A percentile compares a stretch with the other conserved stretches of the same genome.
Evolutionary conservation across 345 rosid genomes (phyloP).

Genomic region (Dimocarpus longan): DNA sequence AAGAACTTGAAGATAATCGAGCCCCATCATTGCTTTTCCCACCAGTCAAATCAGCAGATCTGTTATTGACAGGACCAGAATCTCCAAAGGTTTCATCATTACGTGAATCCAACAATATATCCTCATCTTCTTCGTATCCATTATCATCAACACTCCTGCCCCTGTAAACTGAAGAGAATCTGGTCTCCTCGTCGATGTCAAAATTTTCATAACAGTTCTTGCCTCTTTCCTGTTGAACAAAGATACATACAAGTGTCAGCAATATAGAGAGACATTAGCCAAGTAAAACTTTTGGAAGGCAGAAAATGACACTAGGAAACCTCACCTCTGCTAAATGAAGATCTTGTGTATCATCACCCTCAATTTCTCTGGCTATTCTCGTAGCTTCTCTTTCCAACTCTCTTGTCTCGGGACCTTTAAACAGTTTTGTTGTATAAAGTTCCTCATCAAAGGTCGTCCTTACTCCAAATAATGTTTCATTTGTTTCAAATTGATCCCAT

Average conservation of each 20-base stretch:
- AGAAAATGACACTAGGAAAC: conserved; percentile 19
- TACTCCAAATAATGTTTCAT: conserved; percentile 78
- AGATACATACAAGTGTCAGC: conserved; percentile 20
- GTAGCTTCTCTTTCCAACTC: conserved; percentile 75
- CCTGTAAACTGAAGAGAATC: conserved; percentile 77
- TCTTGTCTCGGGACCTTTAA: conserved; percentile 60
- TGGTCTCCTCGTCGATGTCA: conserved; percentile 81
- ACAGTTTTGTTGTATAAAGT: conserved; percentile 84
- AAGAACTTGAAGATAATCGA: conserved; percentile 48
- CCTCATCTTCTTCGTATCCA: conserved; percentile 75
- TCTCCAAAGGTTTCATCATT: conserved; percentile 67
- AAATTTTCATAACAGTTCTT: conserved; percentile 51
- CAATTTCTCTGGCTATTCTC: conserved; percentile 92
- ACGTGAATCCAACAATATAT: conserved; percentile 54
- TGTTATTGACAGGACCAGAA: conserved; percentile 43
- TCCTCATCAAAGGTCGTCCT: conserved; percentile 88
- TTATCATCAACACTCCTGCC: conserved; percentile 64
- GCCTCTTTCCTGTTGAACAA: conserved; percentile 81
- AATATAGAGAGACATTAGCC: conserved; percentile 3
- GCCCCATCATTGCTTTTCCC: conserved; percentile 46
- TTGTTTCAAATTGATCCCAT: conserved; percentile 91
- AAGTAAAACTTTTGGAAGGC: conserved; percentile 12
- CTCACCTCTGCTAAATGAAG: conserved; percentile 92
- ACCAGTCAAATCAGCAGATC: conserved; percentile 41
- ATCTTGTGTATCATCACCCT: conserved; percentile 81